Evolutionary conservation across 768 basidiomycete species (phyloP), one percentile per base, ranked within the genome.

Genomic region (Lentinula sp.): DNA sequence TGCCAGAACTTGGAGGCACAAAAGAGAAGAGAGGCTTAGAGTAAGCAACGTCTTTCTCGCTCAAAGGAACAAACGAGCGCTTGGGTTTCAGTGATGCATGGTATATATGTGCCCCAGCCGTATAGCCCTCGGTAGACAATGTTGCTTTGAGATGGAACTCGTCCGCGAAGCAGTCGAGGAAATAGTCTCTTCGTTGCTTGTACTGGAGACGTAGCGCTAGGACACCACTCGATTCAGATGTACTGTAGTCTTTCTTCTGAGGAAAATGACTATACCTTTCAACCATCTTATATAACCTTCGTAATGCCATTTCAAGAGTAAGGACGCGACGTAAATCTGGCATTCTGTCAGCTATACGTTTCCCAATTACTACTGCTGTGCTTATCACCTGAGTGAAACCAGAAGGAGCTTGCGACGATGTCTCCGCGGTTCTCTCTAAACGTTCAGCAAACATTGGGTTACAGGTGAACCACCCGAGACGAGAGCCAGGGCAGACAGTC

Each of bases 381-480:
- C 6, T 9, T 18, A 63, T 55, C 57, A 84, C 85, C 75, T 90
- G 88, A 43, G 78, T 77, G 65, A 93, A 87, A 4, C 91, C 92
- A 62, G 82, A 85, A 7, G 91, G 88, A 0, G 80, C 80, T 67
- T 90, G 89, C 0, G 88, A 83, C 3, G 81, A 79, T 0, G 81
- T 83, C 74, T 94, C 92, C 16, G 81, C 79, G 16, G 83, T 81
- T 49, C 91, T 77, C 66, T 89, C 85, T 9, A 94, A 70, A 28
- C 88, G 78, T 68, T 93, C 91, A 9, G 87, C 86, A 68, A 94
- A 91, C 28, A 85, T 53, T 1, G 90, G 85, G 65, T 83, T 86
- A 66, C 87, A 87, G 2, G 90, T 92, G 68, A 89, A 86, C 85
- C 85, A 95, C 3, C 91, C 92, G 28, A 93, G 70, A 8, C 91